Conservation (phyloP, 2,329 filamentous ascomycete genomes). For the Pseudogymnoascus sp. region DNA sequence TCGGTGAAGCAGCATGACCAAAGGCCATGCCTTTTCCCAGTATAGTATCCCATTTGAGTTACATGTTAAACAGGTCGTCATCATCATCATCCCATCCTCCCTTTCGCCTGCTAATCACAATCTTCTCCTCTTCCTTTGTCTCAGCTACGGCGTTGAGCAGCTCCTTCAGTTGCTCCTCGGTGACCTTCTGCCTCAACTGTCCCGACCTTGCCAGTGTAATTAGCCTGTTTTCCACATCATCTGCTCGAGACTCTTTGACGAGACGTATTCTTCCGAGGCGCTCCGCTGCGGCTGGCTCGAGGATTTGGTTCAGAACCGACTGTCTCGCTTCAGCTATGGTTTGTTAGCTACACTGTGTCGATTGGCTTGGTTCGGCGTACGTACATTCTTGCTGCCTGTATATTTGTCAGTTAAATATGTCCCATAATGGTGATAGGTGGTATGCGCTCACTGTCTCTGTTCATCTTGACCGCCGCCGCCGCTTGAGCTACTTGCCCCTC, state of each 20-base stretch:
- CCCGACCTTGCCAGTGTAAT: slow-evolving; percentile 85
- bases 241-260: slow-evolving; percentile 86
- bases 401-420: slow-evolving; percentile 9
- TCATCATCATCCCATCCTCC: slow-evolving; percentile 80
- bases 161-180: slow-evolving; percentile 88
- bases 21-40: not conserved
- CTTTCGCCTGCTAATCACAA: slow-evolving; percentile 77
- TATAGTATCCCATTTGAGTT: slow-evolving; percentile 15
- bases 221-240: slow-evolving; percentile 83
- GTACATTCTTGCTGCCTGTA: slow-evolving; percentile 41
- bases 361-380: not conserved
- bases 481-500: slow-evolving; percentile 38
- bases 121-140: slow-evolving; percentile 68
- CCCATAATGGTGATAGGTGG: slow-evolving; percentile 13
- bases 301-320: slow-evolving; percentile 81
- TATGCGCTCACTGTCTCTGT: slow-evolving; percentile 50
- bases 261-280: slow-evolving; percentile 88
- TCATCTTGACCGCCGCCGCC: slow-evolving; percentile 51
- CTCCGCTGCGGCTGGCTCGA: slow-evolving; percentile 88
- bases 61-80: slow-evolving; percentile 61
- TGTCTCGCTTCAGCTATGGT: slow-evolving; percentile 58
- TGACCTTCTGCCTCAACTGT: slow-evolving; percentile 80
- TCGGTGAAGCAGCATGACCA: not conserved
- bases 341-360: slow-evolving; percentile 17
- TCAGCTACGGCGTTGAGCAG: slow-evolving; percentile 79